Evolutionary conservation across 2,329 filamentous ascomycete genomes (phyloP).

Genomic region (Aureobasidium pullulans): DNA sequence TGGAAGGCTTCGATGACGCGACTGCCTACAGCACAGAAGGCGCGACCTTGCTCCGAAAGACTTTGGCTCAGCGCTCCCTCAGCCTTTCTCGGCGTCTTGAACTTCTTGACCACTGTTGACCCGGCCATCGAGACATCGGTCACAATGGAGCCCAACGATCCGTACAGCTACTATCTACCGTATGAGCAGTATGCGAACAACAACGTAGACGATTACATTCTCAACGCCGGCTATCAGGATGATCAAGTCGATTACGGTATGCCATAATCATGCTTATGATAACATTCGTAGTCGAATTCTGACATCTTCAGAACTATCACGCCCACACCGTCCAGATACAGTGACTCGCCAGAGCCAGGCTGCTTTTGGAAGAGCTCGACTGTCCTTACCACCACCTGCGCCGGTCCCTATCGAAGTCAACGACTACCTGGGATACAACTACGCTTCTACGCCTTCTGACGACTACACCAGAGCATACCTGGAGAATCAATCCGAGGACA

Average conservation of each 20-base stretch:
- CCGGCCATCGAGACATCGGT: neutral
- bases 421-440: neutral
- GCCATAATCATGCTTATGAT: neutral
- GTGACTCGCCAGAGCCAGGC: constrained; percentile 30
- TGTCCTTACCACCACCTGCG: constrained; percentile 28
- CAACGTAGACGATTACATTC: neutral
- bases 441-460: neutral
- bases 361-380: constrained; percentile 26
- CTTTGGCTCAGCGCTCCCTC: neutral
- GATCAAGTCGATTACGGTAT: constrained; percentile 14
- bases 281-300: neutral
- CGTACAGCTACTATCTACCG: neutral
- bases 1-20: neutral
- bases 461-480: neutral
- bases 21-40: neutral
- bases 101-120: neutral
- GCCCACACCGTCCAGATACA: neutral
- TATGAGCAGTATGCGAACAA: neutral
- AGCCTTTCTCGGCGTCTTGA: neutral
- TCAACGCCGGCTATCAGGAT: neutral
- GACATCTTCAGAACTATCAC: neutral
- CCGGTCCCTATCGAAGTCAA: neutral
- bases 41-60: neutral
- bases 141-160: neutral
- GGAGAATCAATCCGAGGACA: neutral